Evolutionary conservation across 345 rosid genomes (phyloP), one percentile per base, ranked within the genome.

Genomic region (Eutrema heterophyllum): DNA sequence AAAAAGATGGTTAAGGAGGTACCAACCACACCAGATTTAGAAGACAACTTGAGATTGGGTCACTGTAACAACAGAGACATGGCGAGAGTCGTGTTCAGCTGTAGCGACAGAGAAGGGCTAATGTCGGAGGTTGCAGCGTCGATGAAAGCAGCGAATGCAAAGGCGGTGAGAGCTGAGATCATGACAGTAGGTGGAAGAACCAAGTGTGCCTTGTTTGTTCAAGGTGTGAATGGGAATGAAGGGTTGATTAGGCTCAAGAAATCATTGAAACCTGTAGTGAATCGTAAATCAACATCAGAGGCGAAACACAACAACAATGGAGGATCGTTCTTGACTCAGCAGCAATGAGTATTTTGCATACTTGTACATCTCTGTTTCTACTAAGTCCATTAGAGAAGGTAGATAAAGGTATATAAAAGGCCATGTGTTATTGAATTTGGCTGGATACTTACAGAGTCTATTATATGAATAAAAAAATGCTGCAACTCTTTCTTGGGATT

Each of bases 161-260:
- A 68, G 59, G 67, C 83, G 2, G 74, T 79, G 73, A 86, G 79
- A 76, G 84, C 85, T 21, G 90, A 87, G 74, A 82, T 84, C 77
- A 81, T 77, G 73, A 72, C 71, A 54, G 40, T 84, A 6, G 87
- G 90, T n/a, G 92, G 92, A 62, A 83, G 96, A 83, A 77, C 71
- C 32, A 79, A 80, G 64, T 78, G 78, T 77, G 82, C 59, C 39
- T 46, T 89, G 63, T 67, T 80, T 79, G 74, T 87, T 29, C 72
- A 81, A 76, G 90, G 85, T 12, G 53, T 84, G 2, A 64, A 60
- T 43, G 87, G 85, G 21, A 79, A 84, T 45, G 84, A 82, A 79
- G 82, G 78, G 67, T 61, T 80, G 59, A 5, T 62, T 39, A 78
- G 21, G 69, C 82, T 89, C 12, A 83, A 67, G 74, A 83, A 66